phyloP scores from a whole-genome alignment of 1,284 basidiomycete genomes.

The Takashimella tepidaria region DNA sequence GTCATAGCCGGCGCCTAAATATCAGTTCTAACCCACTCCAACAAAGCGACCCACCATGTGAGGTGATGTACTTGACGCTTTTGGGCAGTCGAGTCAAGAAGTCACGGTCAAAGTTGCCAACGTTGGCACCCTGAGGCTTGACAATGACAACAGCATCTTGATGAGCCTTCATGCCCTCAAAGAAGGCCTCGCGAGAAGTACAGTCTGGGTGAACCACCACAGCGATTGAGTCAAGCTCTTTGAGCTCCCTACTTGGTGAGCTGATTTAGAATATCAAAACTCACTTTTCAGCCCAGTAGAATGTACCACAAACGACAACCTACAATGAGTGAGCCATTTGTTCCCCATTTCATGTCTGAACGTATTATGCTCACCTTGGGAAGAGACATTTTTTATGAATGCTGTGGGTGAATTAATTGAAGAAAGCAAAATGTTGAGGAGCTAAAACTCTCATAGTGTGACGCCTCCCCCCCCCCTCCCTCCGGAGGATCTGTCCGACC shows the following conservation, averaged over 20 bases:
- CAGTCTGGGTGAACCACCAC: neutral
- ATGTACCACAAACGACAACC: neutral
- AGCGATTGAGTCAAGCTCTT: neutral
- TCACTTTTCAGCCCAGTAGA: neutral
- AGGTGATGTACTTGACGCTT: slow-evolving; percentile 71
- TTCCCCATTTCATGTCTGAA: neutral
- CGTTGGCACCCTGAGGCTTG: slow-evolving; percentile 22
- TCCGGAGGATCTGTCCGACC: too few relatives aligned
- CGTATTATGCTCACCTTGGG: neutral
- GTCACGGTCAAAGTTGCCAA: slow-evolving; percentile 70
- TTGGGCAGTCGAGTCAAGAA: slow-evolving; percentile 60
- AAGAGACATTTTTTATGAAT: neutral
- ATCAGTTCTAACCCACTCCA: neutral
- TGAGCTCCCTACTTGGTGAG: neutral
- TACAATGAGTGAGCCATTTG: neutral
- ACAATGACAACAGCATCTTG: neutral
- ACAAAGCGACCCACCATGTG: neutral
- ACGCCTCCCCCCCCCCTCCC: too few relatives aligned
- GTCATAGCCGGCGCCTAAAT: slow-evolving; percentile 82
- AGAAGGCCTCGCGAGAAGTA: neutral
- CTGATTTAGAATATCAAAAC: neutral
- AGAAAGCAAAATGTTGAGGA: too few relatives aligned
- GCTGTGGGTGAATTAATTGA: too few relatives aligned
- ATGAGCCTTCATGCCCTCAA: neutral
- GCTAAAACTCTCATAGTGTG: too few relatives aligned